phyloP scores from a whole-genome alignment of 2,329 filamentous ascomycete species.

The Aspergillus terreus region DNA sequence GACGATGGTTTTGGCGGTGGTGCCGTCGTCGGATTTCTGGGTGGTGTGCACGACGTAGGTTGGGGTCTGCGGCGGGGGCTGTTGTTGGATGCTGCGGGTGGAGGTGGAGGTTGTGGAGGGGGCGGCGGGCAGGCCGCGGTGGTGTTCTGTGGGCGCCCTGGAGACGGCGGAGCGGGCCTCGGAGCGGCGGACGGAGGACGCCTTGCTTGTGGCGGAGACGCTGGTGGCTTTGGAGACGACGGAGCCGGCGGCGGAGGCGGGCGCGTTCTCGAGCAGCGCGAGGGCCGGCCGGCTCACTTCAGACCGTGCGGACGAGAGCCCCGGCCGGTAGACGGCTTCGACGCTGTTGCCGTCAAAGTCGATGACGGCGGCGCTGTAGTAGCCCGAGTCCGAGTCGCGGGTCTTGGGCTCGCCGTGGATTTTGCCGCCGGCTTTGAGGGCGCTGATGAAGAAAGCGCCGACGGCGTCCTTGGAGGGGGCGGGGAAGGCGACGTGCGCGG shows the following conservation, averaged over 20 bases:
- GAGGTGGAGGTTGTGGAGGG: too few species aligned
- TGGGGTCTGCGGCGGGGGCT: background rate
- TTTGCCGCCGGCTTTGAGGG: constrained; percentile 61
- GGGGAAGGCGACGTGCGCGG: constrained; percentile 63
- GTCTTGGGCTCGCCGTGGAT: constrained; percentile 55
- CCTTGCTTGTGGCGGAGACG: constrained; percentile 24
- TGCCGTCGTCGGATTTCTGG: constrained; percentile 38
- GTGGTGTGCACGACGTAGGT: constrained; percentile 24
- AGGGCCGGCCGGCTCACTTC: constrained; percentile 29
- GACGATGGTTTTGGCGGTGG: constrained; percentile 59
- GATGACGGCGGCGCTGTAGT: constrained; percentile 62
- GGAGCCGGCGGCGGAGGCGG: constrained; percentile 18
- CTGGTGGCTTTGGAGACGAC: constrained; percentile 34
- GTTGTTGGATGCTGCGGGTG: constrained; percentile 16
- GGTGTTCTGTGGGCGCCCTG: constrained; percentile 23
- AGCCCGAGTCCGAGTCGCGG: constrained; percentile 51
- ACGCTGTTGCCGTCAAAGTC: constrained; percentile 84
- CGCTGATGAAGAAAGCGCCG: constrained; percentile 67
- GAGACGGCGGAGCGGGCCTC: constrained; percentile 28
- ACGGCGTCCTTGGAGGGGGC: constrained; percentile 65
- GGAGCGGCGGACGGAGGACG: constrained; percentile 24
- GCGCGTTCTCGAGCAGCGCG: constrained; percentile 30
- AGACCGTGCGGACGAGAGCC: constrained; percentile 22
- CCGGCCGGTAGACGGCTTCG: constrained; percentile 64
- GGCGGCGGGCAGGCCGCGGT: constrained; percentile 8